Conservation (phyloP, 129 eudicot species). For the Artemisia tridentata region DNA sequence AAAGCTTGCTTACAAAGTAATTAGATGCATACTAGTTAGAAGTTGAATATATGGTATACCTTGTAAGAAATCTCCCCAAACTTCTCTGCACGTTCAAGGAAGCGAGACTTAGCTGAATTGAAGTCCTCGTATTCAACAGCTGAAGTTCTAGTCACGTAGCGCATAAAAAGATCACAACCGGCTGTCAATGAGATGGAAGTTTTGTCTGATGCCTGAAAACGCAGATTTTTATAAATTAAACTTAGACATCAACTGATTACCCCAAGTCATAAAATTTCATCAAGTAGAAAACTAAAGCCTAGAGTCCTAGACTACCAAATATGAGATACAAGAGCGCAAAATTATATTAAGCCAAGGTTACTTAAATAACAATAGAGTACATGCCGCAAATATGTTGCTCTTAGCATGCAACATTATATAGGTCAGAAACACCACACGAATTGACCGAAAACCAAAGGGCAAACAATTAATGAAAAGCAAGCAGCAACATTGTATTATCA, state of each 20-base stretch:
- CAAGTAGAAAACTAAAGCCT: not conserved
- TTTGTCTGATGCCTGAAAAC: conserved; percentile 83
- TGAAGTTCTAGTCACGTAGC: conserved; percentile 93
- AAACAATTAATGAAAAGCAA: no score
- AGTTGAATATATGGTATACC: conserved; percentile 31
- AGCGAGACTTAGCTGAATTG: conserved; percentile 85
- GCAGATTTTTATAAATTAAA: not conserved
- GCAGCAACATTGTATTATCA: no score
- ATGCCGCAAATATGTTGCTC: not conserved
- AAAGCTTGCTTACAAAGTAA: not conserved
- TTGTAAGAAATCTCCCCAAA: conserved; percentile 93
- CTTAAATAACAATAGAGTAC: not conserved
- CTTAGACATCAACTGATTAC: not conserved
- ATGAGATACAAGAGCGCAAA: not conserved
- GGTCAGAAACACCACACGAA: not conserved
- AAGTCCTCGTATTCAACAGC: conserved; percentile 92
- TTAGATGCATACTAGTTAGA: no score
- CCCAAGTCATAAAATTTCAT: conserved; percentile 9
- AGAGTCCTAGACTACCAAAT: not conserved
- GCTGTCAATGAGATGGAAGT: conserved; percentile 97
- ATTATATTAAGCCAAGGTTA: no score
- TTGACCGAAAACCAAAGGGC: no score
- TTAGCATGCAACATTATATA: not conserved
- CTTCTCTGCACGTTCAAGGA: conserved; percentile 97
- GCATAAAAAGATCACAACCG: conserved; percentile 98